Evolutionary conservation across 2,329 filamentous ascomycete species (phyloP).

Genomic region (Beauveria caledonica): DNA sequence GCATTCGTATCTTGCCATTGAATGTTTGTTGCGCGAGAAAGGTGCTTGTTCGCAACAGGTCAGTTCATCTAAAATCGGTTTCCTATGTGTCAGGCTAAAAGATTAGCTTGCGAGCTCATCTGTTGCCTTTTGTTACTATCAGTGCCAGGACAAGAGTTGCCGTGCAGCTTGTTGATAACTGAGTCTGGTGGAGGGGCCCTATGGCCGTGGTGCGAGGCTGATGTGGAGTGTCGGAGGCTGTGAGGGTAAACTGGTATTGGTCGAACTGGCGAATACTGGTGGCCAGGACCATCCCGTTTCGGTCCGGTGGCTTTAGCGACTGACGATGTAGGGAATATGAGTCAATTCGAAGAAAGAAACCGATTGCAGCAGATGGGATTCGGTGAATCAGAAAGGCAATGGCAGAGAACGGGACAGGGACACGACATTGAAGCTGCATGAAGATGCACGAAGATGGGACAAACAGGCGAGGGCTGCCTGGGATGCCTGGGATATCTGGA

Average conservation of each 20-base stretch:
- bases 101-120: no score
- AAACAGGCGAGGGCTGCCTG: slow-evolving; percentile 1
- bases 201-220: not conserved
- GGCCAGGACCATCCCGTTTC: no score
- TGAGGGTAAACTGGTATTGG: not conserved
- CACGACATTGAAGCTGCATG: not conserved
- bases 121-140: no score
- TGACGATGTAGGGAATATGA: not conserved
- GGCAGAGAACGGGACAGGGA: not conserved
- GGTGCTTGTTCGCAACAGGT: not conserved
- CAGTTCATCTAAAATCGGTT: not conserved
- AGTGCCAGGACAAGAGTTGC: not conserved
- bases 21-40: not conserved
- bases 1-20: not conserved
- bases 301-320: not conserved
- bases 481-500: not conserved
- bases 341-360: not conserved
- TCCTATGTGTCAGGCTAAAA: not conserved
- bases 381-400: not conserved
- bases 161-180: no score
- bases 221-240: not conserved
- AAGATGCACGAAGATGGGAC: not conserved
- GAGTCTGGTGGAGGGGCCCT: not conserved
- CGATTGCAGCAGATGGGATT: not conserved
- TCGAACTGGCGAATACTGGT: not conserved